Conservation (phyloP, 805 yeast species). For the Lachancea quebecensis region DNA sequence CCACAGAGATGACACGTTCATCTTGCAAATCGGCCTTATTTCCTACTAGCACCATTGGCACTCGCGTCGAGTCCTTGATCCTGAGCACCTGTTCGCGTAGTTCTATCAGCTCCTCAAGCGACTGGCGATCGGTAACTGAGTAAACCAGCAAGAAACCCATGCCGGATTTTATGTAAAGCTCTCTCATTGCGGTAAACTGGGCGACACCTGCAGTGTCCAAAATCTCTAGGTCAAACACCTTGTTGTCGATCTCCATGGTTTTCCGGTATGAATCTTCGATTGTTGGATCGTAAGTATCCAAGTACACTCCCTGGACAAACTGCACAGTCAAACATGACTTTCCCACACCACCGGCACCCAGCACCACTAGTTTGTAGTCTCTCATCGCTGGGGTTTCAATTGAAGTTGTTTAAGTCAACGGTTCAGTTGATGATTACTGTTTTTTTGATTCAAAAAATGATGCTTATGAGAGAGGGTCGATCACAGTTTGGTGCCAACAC, state of each 20-base stretch:
- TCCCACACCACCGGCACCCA: constrained; percentile 98
- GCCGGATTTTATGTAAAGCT: constrained; percentile 78
- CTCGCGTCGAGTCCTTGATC: constrained; percentile 65
- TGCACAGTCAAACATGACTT: constrained; percentile 90
- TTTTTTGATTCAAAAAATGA: background rate
- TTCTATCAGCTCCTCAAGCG: constrained; percentile 70
- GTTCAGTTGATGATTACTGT: background rate
- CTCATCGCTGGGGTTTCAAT: constrained; percentile 19
- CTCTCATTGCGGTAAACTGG: constrained; percentile 94
- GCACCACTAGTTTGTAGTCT: constrained; percentile 84
- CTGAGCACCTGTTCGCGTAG: constrained; percentile 78
- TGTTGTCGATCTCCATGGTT: constrained; percentile 80
- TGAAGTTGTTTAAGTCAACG: background rate
- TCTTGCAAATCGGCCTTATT: constrained; percentile 80
- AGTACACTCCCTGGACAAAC: constrained; percentile 82
- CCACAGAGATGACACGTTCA: constrained; percentile 69
- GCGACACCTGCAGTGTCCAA: constrained; percentile 93
- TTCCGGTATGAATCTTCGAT: constrained; percentile 93
- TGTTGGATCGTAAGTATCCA: constrained; percentile 93
- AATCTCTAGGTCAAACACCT: constrained; percentile 78
- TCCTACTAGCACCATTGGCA: constrained; percentile 87
- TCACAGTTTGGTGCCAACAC: background rate
- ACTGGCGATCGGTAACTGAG: constrained; percentile 68
- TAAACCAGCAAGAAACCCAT: constrained; percentile 86
- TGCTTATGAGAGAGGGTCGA: background rate